Percentiles rank a stretch among this genome's conserved stretches.
phyloP scores from a whole-genome alignment of 2,329 filamentous ascomycete species.

The Fusarium sp. region DNA sequence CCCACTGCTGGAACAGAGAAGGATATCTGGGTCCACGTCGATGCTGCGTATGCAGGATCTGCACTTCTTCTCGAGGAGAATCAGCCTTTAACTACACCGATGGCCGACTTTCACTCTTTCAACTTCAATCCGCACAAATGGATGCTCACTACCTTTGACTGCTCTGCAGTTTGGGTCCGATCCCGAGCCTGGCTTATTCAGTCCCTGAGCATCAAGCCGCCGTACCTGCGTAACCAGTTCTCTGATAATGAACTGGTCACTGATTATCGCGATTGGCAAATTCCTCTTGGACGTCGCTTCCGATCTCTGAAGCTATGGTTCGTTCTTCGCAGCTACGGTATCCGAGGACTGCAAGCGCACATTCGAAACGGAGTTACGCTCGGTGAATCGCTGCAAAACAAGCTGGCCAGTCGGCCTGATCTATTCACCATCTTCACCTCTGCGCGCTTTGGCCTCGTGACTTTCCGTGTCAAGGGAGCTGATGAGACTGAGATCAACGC shows the following conservation, averaged over 20 bases:
- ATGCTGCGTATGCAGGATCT: slow-evolving; percentile 91
- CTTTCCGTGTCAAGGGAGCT: slow-evolving; percentile 68
- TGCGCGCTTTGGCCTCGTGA: slow-evolving; percentile 81
- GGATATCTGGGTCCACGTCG: slow-evolving; percentile 89
- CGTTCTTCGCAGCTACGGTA: slow-evolving; percentile 83
- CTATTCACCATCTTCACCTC: slow-evolving; percentile 79
- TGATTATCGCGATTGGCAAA: slow-evolving; percentile 97
- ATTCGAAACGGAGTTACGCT: slow-evolving; percentile 74
- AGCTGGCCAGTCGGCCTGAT: slow-evolving; percentile 68
- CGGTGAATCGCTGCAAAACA: slow-evolving; percentile 72
- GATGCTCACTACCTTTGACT: slow-evolving; percentile 95
- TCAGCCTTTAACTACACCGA: slow-evolving; percentile 69
- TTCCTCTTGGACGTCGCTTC: slow-evolving; percentile 89
- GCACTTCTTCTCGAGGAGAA: slow-evolving; percentile 85
- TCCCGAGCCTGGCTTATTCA: slow-evolving; percentile 78
- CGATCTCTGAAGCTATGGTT: slow-evolving; percentile 95
- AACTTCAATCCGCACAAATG: slow-evolving; percentile 98
- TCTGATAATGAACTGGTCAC: slow-evolving; percentile 86
- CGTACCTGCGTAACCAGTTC: slow-evolving; percentile 83
- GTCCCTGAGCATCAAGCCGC: slow-evolving; percentile 79
- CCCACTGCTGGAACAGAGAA: slow-evolving; percentile 44
- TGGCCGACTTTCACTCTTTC: slow-evolving; percentile 78
- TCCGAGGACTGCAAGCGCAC: slow-evolving; percentile 77
- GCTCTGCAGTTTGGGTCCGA: slow-evolving; percentile 81
- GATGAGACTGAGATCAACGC: slow-evolving; percentile 66